Percentiles rank a stretch among this genome's conserved stretches.
Conservation (phyloP, 2,329 filamentous ascomycete genomes). For the Colletotrichum orchidophilum region DNA sequence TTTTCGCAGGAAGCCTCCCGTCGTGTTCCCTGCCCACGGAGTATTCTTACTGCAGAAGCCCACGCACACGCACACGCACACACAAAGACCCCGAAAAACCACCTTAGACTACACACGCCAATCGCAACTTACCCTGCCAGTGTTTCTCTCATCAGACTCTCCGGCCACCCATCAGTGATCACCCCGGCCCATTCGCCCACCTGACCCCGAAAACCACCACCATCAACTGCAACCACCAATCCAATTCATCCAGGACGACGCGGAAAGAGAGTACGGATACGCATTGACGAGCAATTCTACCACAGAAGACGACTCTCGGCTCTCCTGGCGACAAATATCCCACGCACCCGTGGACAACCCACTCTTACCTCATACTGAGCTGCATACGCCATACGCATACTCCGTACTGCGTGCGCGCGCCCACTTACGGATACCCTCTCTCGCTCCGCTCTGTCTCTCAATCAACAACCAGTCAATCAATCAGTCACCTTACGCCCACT, state of each 20-base stretch:
- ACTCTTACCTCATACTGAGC: neutral
- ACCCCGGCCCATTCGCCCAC: conserved; percentile 2
- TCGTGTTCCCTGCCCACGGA: conserved; percentile 2
- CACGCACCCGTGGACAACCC: neutral
- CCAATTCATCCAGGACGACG: conserved; percentile 2
- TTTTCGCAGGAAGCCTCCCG: neutral
- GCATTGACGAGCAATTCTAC: neutral
- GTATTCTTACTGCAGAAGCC: neutral
- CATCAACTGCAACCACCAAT: neutral
- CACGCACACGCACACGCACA: conserved; percentile 16
- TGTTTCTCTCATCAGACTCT: neutral
- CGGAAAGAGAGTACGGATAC: neutral
- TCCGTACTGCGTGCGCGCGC: too few relatives aligned
- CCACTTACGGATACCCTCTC: neutral
- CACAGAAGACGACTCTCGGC: neutral
- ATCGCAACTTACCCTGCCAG: conserved; percentile 16
- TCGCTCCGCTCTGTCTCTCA: neutral
- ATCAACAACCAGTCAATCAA: neutral
- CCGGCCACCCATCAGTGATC: neutral
- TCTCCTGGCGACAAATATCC: neutral
- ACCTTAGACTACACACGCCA: conserved; percentile 30
- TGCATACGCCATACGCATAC: neutral
- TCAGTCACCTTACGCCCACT: conserved; percentile 10
- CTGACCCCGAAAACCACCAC: conserved; percentile 9
- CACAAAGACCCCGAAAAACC: conserved; percentile 22